Evolutionary conservation across 345 rosid genomes (phyloP).

Genomic region (Gossypium ekmanianum): DNA sequence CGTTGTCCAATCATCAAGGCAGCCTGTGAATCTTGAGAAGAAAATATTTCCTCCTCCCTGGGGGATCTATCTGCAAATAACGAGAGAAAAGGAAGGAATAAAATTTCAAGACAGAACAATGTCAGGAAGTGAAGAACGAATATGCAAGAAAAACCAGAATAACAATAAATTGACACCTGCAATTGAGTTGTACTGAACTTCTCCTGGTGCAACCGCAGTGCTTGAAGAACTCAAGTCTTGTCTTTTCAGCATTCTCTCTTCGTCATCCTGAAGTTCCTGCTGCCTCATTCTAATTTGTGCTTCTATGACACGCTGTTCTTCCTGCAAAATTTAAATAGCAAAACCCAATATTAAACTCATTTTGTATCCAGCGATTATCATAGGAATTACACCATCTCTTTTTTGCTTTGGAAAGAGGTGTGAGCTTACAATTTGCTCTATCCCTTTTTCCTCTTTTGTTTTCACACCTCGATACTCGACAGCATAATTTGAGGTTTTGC

Average conservation of each 20-base stretch:
- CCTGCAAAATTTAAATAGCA: constrained; percentile 40
- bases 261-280: constrained; percentile 84
- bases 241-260: constrained; percentile 78
- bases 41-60: constrained; percentile 48
- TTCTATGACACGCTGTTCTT: constrained; percentile 97
- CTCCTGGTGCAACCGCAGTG: constrained; percentile 39
- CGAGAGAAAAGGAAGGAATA: not conserved
- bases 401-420: not conserved
- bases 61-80: constrained; percentile 48
- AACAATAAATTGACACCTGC: constrained; percentile 39
- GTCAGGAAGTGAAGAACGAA: not conserved
- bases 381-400: not conserved
- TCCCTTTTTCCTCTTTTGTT: constrained; percentile 92
- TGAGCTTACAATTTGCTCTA: constrained; percentile 84
- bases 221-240: constrained; percentile 68
- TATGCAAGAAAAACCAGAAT: constrained; percentile 7
- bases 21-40: constrained; percentile 40
- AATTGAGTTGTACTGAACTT: constrained; percentile 48
- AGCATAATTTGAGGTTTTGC: constrained; percentile 93
- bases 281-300: constrained; percentile 89
- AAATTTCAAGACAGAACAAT: not conserved
- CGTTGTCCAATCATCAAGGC: constrained; percentile 43
- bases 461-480: constrained; percentile 94
- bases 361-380: not conserved
- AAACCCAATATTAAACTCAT: not conserved